These are phyloP conservation scores for Pseudogymnoascus sp. DNA, from an alignment of 2,329 filamentous ascomycete species.

Conservation along the genomic window DNA sequence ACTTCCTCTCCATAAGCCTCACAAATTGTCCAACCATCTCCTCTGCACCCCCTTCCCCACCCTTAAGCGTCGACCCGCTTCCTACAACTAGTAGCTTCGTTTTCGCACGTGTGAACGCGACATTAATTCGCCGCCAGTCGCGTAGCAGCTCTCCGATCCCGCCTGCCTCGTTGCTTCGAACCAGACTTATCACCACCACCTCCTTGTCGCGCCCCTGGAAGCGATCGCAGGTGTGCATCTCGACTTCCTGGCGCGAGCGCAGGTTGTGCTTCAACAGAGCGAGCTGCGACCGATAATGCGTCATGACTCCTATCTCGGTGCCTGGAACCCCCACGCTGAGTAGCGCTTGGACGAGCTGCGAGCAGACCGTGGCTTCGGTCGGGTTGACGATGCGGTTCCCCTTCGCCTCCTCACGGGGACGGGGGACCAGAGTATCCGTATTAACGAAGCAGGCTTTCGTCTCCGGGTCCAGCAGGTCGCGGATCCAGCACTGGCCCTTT, in stretches of 20 bases:
- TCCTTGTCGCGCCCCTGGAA: slow-evolving; percentile 97
- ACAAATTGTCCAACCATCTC: slow-evolving; percentile 75
- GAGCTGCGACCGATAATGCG: slow-evolving; percentile 90
- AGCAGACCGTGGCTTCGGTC: slow-evolving; percentile 69
- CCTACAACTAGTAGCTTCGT: slow-evolving; percentile 88
- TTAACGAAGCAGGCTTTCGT: slow-evolving; percentile 81
- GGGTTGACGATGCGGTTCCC: slow-evolving; percentile 85
- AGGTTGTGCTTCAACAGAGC: slow-evolving; percentile 71
- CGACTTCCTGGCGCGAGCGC: slow-evolving; percentile 56
- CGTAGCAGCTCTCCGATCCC: slow-evolving; percentile 85
- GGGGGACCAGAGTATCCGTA: slow-evolving; percentile 65
- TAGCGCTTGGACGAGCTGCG: slow-evolving; percentile 73
- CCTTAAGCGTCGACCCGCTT: slow-evolving; percentile 66
- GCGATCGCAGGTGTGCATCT: slow-evolving; percentile 95
- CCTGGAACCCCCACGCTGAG: slow-evolving; percentile 68
- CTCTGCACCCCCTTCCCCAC: slow-evolving; percentile 52
- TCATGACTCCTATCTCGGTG: slow-evolving; percentile 84
- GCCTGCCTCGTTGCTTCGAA: slow-evolving; percentile 75
- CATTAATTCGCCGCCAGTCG: slow-evolving; percentile 91
- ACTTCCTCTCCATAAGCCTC: slow-evolving; percentile 63
- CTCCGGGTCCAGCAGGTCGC: slow-evolving; percentile 59
- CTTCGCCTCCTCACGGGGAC: slow-evolving; percentile 62
- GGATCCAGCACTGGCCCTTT: slow-evolving; percentile 62
- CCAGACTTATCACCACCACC: slow-evolving; percentile 77
- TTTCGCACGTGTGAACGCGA: slow-evolving; percentile 87